Base-by-base conservation (phyloP, 192 early-diverging fungal genomes). In the Podila epigama region DNA sequence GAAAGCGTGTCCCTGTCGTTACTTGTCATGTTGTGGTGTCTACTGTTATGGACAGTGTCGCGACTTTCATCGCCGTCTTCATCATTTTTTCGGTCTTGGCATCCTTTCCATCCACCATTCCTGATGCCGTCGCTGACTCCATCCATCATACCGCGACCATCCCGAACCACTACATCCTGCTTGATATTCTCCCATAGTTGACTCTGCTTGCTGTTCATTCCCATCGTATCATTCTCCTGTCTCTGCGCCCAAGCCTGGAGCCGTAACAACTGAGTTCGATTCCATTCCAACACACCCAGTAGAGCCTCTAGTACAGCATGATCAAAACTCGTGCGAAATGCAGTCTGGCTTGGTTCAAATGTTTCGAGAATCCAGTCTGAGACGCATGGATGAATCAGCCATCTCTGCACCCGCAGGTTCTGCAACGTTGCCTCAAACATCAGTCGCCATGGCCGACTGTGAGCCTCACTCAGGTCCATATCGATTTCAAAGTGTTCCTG, bases 261-360 rank as follows among this genome's bases (percentile, higher is more conserved):
- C 12, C 73, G 33, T 28, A 4, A 27, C 2, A 77, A 27, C 48
- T 77, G 73, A 2, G 29, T 6, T n/a, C 44, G 36, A 18, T 77
- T 77, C 73, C 73, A 68, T 6, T 62, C 32, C 28, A 50, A 13
- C 29, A 68, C 53, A 33, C 61, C 66, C 1, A 34, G 16, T 15
- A 77, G 40, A 5, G 66, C 60, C 5, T 77, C 66, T 31, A 77
- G 25, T 6, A 77, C 5, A 4, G 61, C 66, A 52, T 77, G 73
- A 27, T 77, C 73, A 44, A 77, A 77, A 35, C 73, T 68, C 11
- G 63, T 59, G 16, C n/a, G n/a, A 36, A 77, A 77, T 1, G 60
- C 60, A 11, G 42, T 6, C 18, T 68, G 41, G 11, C 28, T 15
- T 9, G 60, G 40, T 27, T 58, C 55, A 55, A 77, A 59, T 1